Evolutionary conservation across 1,139 yeast genomes (phyloP).

Genomic region (Hanseniaspora uvarum): DNA sequence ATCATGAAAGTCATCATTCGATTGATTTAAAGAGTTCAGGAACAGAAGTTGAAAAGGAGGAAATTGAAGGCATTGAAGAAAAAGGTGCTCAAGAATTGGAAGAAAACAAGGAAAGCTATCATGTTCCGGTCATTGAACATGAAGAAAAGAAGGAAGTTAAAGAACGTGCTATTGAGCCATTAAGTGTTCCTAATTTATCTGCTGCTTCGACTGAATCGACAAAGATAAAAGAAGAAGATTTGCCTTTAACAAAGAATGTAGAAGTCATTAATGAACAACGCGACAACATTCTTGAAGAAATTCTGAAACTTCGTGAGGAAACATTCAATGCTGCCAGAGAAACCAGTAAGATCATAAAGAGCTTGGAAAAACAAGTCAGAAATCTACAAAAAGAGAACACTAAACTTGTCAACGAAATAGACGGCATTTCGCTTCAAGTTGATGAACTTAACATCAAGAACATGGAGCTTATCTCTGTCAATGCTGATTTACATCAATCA

Average conservation of each 20-base stretch:
- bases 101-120: neutral
- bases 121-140: no score
- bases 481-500: neutral
- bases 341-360: conserved; percentile 10
- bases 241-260: neutral
- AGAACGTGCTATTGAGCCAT: neutral
- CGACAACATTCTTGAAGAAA: conserved; percentile 4
- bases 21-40: neutral
- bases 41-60: conserved; percentile 1
- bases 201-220: neutral
- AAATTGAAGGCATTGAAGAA: neutral
- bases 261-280: neutral
- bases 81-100: neutral
- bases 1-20: neutral
- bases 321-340: conserved; percentile 8
- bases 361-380: conserved; percentile 3
- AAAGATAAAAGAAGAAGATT: neutral
- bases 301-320: conserved; percentile 11
- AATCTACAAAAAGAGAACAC: neutral
- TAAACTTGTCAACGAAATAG: neutral
- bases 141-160: neutral
- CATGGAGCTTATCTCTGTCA: conserved; percentile 1
- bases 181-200: neutral
- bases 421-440: neutral
- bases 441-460: conserved; percentile 13